Base-by-base conservation (phyloP, 2,329 filamentous ascomycete species). In the Rhytidhysteron rufulum region DNA sequence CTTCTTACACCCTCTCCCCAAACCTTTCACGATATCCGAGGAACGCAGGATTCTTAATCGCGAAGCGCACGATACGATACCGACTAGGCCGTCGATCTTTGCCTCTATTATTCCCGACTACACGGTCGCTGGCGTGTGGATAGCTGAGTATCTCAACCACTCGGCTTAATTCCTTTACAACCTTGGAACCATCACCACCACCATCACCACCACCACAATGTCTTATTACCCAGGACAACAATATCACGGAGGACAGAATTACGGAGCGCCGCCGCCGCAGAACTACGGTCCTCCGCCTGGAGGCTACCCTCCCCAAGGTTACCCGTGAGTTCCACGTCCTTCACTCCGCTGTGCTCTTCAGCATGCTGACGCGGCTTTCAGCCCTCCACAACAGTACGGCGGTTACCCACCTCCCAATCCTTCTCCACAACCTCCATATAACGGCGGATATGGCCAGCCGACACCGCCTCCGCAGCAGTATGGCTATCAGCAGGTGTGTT, bases 391-490 rank as follows among this genome's bases (percentile, higher is more conserved):
- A 44, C 62, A 62, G 20, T 67, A 69, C 33, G 43, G 45, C 43
- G 62, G 60, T 24, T 63, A 62, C 37, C 53, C 44, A 34, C 49
- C 47, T 9, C 42, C 52, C n/a, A 41, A 52, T 25, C 60, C 66
- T 31, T 66, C 66, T 30, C 67, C 66, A 11, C 65, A 66, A 43
- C 68, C 65, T 41, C 55, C 55, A 4, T 66, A 59, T 41, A 60
- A 63, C 38, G 54, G 54, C 43, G 55, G 55, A 24, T 66, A 66
- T 39, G 60, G 62, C 20, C 59, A 63, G 30, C 51, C 55, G 21
- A 62, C 64, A 29, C 62, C 65, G 24, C 68, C 69, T 37, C 68
- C 68, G 33, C 68, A 66, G 35, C 67, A 68, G 39, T 66, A 68
- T 25, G 67, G 67, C 40, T 70, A 69, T 47, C 60, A 67, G 17